These are phyloP conservation scores for Cystofilobasidium capitatum DNA, from an alignment of 768 basidiomycete genomes.

Conservation along the genomic window DNA sequence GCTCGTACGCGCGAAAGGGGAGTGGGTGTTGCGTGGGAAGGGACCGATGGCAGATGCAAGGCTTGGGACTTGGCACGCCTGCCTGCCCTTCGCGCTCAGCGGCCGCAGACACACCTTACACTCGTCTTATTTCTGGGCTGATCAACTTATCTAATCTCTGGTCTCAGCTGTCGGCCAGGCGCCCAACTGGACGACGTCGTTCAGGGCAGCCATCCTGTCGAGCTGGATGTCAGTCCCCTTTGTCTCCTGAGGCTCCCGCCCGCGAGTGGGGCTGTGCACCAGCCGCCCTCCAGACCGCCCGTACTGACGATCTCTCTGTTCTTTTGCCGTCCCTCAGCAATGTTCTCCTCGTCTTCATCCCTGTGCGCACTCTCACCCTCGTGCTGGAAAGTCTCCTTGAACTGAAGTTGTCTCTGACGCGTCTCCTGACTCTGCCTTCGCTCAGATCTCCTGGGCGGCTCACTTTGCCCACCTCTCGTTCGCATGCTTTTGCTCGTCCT, in stretches of 20 bases:
- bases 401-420: neutral
- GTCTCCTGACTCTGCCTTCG: neutral
- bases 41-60: neutral
- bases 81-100: too few relatives aligned
- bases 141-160: neutral
- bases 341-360: slow-evolving; percentile 14
- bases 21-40: neutral
- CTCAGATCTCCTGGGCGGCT: slow-evolving; percentile 21
- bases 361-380: neutral
- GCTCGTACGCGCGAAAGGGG: too few relatives aligned
- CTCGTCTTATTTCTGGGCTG: too few relatives aligned
- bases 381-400: too few relatives aligned
- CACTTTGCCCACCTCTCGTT: slow-evolving; percentile 18
- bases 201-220: slow-evolving; percentile 16
- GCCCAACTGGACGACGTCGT: slow-evolving; percentile 10
- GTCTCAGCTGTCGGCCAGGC: neutral
- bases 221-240: slow-evolving; percentile 12
- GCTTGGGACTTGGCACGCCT: neutral
- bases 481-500: neutral
- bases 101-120: too few relatives aligned
- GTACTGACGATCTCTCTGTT: neutral
- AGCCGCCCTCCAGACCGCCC: neutral
- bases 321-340: neutral
- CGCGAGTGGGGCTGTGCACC: neutral
- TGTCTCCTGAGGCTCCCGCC: neutral